phyloP scores from a whole-genome alignment of 176 grass and related monocot species.

The Pontederia paniculata region DNA sequence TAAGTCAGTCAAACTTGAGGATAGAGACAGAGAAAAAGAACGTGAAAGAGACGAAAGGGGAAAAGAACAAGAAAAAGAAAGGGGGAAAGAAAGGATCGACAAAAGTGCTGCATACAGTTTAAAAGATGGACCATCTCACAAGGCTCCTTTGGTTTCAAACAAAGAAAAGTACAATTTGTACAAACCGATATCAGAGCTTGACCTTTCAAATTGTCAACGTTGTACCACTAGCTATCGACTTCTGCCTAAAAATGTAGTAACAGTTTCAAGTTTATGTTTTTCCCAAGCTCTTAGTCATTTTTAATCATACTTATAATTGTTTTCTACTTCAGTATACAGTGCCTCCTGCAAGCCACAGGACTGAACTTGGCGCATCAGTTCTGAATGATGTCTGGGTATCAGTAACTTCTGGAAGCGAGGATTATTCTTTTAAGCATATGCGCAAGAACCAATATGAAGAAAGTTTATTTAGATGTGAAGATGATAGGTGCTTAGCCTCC shows the following conservation, averaged over 20 bases:
- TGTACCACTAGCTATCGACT: conserved; percentile 76
- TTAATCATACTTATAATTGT: conserved; percentile 2
- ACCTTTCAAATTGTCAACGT: conserved; percentile 55
- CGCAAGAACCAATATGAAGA: conserved; percentile 86
- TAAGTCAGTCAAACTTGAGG: conserved; percentile 24
- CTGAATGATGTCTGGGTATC: conserved; percentile 76
- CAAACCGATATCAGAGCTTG: conserved; percentile 76
- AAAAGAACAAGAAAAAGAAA: conserved; percentile 36
- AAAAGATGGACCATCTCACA: conserved; percentile 33
- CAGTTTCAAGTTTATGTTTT: background rate
- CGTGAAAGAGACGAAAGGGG: conserved; percentile 41
- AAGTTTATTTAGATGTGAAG: conserved; percentile 87
- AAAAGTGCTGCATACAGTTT: conserved; percentile 31
- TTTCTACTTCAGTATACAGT: conserved; percentile 42
- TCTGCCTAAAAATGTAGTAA: conserved; percentile 62
- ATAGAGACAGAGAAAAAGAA: conserved; percentile 56
- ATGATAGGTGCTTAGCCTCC: conserved; percentile 35
- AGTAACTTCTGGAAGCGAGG: conserved; percentile 76
- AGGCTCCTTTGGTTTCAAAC: conserved; percentile 25
- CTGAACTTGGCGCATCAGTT: conserved; percentile 38
- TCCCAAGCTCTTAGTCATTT: conserved; percentile 1
- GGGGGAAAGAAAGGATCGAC: conserved; percentile 35
- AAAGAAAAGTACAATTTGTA: conserved; percentile 65
- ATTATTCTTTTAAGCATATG: conserved; percentile 93
- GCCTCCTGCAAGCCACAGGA: conserved; percentile 52